Conservation (phyloP, 257 asterid genomes). For the Lycium ferocissimum region DNA sequence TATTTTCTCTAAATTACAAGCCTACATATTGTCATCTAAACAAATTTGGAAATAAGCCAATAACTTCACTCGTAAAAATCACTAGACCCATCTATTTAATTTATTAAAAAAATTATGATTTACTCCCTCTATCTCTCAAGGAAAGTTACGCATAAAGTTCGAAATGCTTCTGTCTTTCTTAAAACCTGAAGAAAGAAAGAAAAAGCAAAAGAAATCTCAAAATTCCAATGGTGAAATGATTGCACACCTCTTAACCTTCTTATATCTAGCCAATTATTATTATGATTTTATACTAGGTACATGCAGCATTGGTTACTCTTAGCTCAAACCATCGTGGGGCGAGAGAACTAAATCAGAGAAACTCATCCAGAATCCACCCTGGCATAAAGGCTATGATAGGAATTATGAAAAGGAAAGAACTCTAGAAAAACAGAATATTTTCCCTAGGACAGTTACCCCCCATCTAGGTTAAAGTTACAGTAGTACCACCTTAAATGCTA, state of each 20-base stretch:
- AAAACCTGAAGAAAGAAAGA: conserved; percentile 3
- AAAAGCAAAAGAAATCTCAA: conserved; percentile 20
- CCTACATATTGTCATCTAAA: background rate
- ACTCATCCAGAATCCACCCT: background rate
- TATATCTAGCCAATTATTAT: background rate
- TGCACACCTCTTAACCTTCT: background rate
- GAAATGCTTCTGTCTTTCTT: background rate
- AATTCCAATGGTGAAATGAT: background rate
- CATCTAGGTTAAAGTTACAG: background rate
- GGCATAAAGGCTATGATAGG: background rate
- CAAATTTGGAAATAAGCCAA: conserved; percentile 11
- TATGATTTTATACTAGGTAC: background rate
- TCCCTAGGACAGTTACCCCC: background rate
- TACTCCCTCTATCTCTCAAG: background rate
- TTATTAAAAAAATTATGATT: background rate
- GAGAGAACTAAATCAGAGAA: conserved; percentile 1
- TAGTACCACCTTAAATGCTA: background rate
- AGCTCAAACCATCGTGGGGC: background rate
- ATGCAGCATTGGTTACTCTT: background rate
- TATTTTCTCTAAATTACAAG: background rate
- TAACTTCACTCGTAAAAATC: background rate
- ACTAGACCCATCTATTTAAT: background rate
- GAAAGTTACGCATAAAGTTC: background rate
- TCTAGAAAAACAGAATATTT: background rate
- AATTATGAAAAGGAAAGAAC: background rate